phyloP scores from a whole-genome alignment of 768 basidiomycete genomes.

The Russula sp. region DNA sequence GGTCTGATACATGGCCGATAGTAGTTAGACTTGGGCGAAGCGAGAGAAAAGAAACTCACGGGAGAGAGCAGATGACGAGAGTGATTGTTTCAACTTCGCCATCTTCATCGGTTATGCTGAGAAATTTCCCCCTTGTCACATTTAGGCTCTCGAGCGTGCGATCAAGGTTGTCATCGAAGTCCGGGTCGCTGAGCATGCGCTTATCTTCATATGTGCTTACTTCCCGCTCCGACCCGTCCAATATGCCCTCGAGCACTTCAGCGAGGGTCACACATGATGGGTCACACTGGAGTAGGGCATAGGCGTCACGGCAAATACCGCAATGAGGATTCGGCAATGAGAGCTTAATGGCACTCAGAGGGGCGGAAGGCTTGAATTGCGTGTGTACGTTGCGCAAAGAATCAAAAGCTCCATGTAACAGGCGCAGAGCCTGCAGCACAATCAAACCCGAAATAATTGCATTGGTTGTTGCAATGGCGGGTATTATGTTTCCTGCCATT shows the following conservation, averaged over 20 bases:
- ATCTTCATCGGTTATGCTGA: slow-evolving; percentile 86
- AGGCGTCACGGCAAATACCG: slow-evolving; percentile 82
- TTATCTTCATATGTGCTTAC: slow-evolving; percentile 82
- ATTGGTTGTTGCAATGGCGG: slow-evolving; percentile 98
- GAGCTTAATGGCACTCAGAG: slow-evolving; percentile 62
- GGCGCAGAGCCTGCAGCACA: slow-evolving; percentile 84
- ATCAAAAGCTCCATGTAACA: slow-evolving; percentile 59
- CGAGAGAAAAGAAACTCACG: slow-evolving; percentile 43
- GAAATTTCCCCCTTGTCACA: slow-evolving; percentile 76
- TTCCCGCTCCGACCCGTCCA: slow-evolving; percentile 44
- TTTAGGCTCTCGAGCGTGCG: slow-evolving; percentile 76
- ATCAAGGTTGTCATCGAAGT: slow-evolving; percentile 85
- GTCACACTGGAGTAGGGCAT: slow-evolving; percentile 68
- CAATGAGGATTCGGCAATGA: slow-evolving; percentile 70
- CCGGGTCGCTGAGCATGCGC: slow-evolving; percentile 82
- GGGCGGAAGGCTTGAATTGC: slow-evolving; percentile 70
- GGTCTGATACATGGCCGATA: slow-evolving; percentile 34
- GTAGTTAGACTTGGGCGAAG: not conserved
- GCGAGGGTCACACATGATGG: slow-evolving; percentile 59
- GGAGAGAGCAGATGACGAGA: slow-evolving; percentile 57
- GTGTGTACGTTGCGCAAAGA: slow-evolving; percentile 68
- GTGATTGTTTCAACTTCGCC: slow-evolving; percentile 65
- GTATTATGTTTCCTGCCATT: slow-evolving; percentile 99
- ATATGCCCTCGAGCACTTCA: slow-evolving; percentile 60
- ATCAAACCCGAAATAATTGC: slow-evolving; percentile 94